Base-by-base conservation (phyloP, 106 monocot species). In the Chionographis japonica region DNA sequence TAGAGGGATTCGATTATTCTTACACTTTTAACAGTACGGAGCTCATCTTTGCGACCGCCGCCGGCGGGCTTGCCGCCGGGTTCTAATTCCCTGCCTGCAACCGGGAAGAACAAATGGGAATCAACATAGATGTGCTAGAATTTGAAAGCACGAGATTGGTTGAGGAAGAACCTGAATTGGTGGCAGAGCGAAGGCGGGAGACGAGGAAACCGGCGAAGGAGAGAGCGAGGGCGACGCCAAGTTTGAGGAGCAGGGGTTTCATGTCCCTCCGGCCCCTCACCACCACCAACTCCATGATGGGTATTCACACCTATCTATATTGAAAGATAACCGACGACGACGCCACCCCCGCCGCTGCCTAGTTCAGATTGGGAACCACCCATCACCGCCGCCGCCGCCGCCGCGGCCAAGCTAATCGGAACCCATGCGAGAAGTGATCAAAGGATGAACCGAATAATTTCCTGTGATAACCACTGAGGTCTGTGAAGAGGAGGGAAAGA, bases 131-230 rank as follows among this genome's bases (percentile, higher is more conserved):
- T 61, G 12, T 51, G 4, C 2, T 3, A 50, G 9, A 40, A 50
- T 46, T 7, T 11, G 15, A 27, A 11, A n/a, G 7, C 7, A 16
- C 5, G 38, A 62, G n/a, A 66, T 13, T 37, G 19, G 40, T 8
- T 27, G 14, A 17, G 12, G 12, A 43, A 60, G 1, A 41, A 75
- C 63, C 65, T 78, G 70, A 60, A 8, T 3, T 65, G 71, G 4
- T 20, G 59, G 15, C 54, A 67, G 55, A 63, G 4, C 75, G 63
- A 18, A 75, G 52, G 51, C 68, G 88, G 54, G 78, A 77, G 56
- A 78, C 17, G 42, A 88, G 9, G 17, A 72, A 84, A 7, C 83
- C 80, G 40, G 88, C 80, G 6, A 84, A 37, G 18, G 84, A 81
- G 50, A 84, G 65, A 54, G 80, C 75, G 11, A 88, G 61, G 17